phyloP scores from a whole-genome alignment of 2,329 filamentous ascomycete species.

The Phoma sp. region DNA sequence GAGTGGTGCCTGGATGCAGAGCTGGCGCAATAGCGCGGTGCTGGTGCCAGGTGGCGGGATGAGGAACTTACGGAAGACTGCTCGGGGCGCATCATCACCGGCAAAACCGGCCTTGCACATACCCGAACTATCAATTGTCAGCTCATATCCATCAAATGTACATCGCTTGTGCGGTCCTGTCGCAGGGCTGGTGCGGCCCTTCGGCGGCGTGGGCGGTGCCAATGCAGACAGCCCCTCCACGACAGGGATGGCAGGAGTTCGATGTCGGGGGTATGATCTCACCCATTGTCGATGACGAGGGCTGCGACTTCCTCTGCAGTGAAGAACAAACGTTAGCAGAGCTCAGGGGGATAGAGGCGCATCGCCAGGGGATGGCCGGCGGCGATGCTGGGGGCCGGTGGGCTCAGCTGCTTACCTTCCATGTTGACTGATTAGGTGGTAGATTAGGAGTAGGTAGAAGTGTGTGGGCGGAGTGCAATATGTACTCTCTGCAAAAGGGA shows the following conservation, averaged over 20 bases:
- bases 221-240: constrained; percentile 47
- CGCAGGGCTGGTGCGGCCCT: constrained; percentile 30
- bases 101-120: constrained; percentile 99
- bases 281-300: constrained; percentile 99
- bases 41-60: constrained; percentile 17
- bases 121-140: constrained; percentile 79
- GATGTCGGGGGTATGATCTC: constrained; percentile 64
- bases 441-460: constrained; percentile 46
- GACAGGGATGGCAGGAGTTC: constrained; percentile 44
- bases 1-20: constrained; percentile 18
- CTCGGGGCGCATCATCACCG: constrained; percentile 99
- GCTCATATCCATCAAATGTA: constrained; percentile 38
- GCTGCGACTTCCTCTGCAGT: constrained; percentile 97
- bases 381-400: constrained; percentile 23
- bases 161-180: constrained; percentile 32
- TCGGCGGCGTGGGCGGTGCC: constrained; percentile 32
- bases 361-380: constrained; percentile 25
- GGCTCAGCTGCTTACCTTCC: constrained; percentile 69
- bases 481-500: constrained; percentile 41
- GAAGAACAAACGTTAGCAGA: constrained; percentile 44
- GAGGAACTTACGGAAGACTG: constrained; percentile 95
- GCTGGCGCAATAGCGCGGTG: constrained; percentile 16
- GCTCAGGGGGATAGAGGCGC: constrained; percentile 41
- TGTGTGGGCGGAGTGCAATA: constrained; percentile 42
- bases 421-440: constrained; percentile 60